Percentiles rank a stretch among this genome's conserved stretches.
These are phyloP conservation scores for Thuja plicata DNA, from an alignment of 83 land plant genomes.

Conservation along the genomic window DNA sequence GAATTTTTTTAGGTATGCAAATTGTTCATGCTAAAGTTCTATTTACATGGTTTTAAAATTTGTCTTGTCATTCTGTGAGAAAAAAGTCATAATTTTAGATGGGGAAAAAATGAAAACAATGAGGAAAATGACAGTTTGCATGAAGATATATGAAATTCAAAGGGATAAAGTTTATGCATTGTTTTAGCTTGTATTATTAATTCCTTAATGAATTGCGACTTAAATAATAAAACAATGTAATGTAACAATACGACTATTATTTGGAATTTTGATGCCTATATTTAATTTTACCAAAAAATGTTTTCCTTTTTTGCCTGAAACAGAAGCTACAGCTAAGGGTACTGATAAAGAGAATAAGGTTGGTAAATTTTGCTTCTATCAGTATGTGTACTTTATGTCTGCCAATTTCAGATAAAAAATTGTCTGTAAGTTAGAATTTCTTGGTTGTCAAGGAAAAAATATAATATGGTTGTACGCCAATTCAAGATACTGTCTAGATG, in stretches of 20 bases:
- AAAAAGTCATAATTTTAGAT: neutral
- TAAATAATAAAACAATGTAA: neutral
- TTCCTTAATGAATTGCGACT: neutral
- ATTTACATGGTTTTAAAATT: neutral
- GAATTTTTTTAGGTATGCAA: neutral
- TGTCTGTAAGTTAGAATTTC: neutral
- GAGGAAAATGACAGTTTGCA: neutral
- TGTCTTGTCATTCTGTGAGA: neutral
- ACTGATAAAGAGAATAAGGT: slow-evolving; percentile 3
- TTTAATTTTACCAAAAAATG: neutral
- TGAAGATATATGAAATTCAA: neutral
- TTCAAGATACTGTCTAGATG: neutral
- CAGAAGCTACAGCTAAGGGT: slow-evolving; percentile 15
- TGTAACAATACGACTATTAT: neutral
- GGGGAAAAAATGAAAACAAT: neutral
- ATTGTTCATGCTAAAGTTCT: neutral
- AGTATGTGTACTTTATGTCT: slow-evolving; percentile 1
- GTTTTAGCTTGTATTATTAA: neutral
- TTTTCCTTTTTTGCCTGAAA: neutral
- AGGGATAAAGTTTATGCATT: neutral
- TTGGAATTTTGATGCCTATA: neutral
- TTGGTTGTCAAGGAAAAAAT: neutral
- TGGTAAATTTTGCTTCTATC: neutral
- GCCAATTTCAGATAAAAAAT: neutral
- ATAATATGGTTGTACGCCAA: neutral